Evolutionary conservation across 2,329 filamentous ascomycete species (phyloP).

Genomic region (Fusarium decemcellulare): DNA sequence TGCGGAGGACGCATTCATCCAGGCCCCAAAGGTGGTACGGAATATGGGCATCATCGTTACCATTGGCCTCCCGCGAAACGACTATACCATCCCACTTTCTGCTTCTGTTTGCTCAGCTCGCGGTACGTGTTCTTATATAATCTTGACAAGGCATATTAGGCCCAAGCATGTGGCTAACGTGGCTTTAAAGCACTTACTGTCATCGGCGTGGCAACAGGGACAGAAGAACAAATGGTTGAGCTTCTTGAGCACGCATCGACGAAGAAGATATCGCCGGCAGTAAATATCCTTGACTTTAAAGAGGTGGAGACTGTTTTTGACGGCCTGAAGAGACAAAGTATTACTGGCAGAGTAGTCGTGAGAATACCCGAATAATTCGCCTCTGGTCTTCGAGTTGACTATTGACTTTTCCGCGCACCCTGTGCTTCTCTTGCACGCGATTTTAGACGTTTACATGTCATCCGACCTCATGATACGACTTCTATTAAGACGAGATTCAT

Average conservation of each 20-base stretch:
- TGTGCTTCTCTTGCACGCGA: too few relatives aligned
- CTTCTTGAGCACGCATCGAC: conserved; percentile 18
- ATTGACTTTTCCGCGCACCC: too few relatives aligned
- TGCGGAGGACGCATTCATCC: conserved; percentile 42
- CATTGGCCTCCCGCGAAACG: conserved; percentile 46
- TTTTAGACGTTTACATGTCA: too few relatives aligned
- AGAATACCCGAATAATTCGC: conserved; percentile 21
- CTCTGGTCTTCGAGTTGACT: too few relatives aligned
- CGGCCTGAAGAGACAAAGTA: conserved; percentile 11
- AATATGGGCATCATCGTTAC: conserved; percentile 46
- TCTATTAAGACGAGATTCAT: too few relatives aligned
- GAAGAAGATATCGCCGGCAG: conserved; percentile 15
- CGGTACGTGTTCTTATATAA: not conserved
- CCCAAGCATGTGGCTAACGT: conserved; percentile 5
- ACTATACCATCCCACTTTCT: conserved; percentile 46
- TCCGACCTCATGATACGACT: too few relatives aligned
- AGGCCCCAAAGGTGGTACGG: conserved; percentile 42
- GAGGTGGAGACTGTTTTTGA: conserved; percentile 18
- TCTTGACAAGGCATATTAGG: fast-evolving
- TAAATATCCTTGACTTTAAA: conserved; percentile 22
- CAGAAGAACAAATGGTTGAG: conserved; percentile 35
- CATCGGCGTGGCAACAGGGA: conserved; percentile 32
- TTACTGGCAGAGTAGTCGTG: conserved; percentile 37
- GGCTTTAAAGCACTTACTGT: conserved; percentile 26
- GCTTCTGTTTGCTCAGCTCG: conserved; percentile 42